Evolutionary conservation across 164 flowering plant species (phyloP).

Genomic region (Pachysandra terminalis): DNA sequence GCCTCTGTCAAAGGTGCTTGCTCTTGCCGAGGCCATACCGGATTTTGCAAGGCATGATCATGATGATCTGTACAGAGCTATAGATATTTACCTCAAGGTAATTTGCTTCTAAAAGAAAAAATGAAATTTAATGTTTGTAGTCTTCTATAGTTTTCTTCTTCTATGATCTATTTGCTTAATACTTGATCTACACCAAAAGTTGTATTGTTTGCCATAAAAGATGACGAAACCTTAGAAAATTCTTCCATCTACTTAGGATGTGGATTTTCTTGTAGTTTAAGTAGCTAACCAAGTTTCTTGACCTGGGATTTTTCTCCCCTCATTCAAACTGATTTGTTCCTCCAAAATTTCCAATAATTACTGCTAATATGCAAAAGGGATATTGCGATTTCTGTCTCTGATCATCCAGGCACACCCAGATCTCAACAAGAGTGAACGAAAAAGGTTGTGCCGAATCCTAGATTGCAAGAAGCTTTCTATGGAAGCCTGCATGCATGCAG

Average conservation of each 20-base stretch:
- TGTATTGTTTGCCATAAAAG: background rate
- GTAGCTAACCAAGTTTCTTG: constrained; percentile 42
- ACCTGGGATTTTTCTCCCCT: constrained; percentile 19
- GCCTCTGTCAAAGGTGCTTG: constrained; percentile 65
- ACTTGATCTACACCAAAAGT: background rate
- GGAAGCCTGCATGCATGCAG: constrained; percentile 93
- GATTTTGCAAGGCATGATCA: constrained; percentile 89
- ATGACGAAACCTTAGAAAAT: background rate
- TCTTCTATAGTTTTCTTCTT: constrained; percentile 5
- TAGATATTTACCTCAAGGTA: constrained; percentile 96
- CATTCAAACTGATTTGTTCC: too few species aligned
- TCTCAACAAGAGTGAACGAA: constrained; percentile 83
- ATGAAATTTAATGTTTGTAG: too few species aligned
- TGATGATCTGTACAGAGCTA: constrained; percentile 90
- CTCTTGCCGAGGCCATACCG: constrained; percentile 73
- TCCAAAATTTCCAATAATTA: too few species aligned
- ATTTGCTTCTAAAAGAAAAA: background rate
- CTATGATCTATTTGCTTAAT: constrained; percentile 1
- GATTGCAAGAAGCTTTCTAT: constrained; percentile 95
- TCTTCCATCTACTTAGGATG: background rate
- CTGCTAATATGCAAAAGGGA: background rate
- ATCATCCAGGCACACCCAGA: constrained; percentile 68
- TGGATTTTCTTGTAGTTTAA: background rate
- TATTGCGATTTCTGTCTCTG: constrained; percentile 1
- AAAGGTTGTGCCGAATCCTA: constrained; percentile 66